phyloP scores from a whole-genome alignment of 2,329 filamentous ascomycete genomes.

The Aspergillus candidus region DNA sequence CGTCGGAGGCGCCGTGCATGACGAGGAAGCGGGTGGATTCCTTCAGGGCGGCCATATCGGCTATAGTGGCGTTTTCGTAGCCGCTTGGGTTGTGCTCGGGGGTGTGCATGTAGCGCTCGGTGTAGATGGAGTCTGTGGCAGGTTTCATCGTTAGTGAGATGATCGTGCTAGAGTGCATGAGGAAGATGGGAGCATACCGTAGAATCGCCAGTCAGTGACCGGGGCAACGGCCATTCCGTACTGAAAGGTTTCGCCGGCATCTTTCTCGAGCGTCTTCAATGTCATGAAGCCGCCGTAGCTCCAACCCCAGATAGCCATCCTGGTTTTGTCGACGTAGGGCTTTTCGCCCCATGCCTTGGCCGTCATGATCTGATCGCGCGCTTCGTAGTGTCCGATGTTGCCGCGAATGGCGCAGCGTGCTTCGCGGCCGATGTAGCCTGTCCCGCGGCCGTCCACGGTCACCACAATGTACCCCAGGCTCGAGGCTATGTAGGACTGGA shows the following conservation, averaged over 20 bases:
- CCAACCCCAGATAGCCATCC: slow-evolving; percentile 97
- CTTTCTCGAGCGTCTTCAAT: slow-evolving; percentile 86
- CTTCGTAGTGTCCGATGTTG: slow-evolving; percentile 78
- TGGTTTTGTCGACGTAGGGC: slow-evolving; percentile 71
- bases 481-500: slow-evolving; percentile 82
- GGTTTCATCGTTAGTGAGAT: slow-evolving; percentile 1
- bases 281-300: slow-evolving; percentile 94
- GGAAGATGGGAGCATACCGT: slow-evolving; percentile 45
- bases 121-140: slow-evolving; percentile 31
- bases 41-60: slow-evolving; percentile 65
- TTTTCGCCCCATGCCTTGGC: slow-evolving; percentile 78
- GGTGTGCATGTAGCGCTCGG: slow-evolving; percentile 82
- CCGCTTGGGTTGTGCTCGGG: slow-evolving; percentile 74
- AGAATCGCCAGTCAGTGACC: slow-evolving; percentile 97
- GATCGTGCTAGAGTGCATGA: too few species aligned
- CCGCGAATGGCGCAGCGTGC: slow-evolving; percentile 76
- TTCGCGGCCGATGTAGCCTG: slow-evolving; percentile 80
- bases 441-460: slow-evolving; percentile 88
- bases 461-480: slow-evolving; percentile 87
- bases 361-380: slow-evolving; percentile 83
- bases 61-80: slow-evolving; percentile 69
- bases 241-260: slow-evolving; percentile 81
- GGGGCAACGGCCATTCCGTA: slow-evolving; percentile 98
- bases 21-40: slow-evolving; percentile 81
- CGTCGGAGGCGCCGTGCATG: slow-evolving; percentile 94